A percentile compares a stretch with the other conserved stretches of the same genome.
These are phyloP conservation scores for Stagonosporopsis vannaccii DNA, from an alignment of 2,329 filamentous ascomycete genomes.

Conservation along the genomic window DNA sequence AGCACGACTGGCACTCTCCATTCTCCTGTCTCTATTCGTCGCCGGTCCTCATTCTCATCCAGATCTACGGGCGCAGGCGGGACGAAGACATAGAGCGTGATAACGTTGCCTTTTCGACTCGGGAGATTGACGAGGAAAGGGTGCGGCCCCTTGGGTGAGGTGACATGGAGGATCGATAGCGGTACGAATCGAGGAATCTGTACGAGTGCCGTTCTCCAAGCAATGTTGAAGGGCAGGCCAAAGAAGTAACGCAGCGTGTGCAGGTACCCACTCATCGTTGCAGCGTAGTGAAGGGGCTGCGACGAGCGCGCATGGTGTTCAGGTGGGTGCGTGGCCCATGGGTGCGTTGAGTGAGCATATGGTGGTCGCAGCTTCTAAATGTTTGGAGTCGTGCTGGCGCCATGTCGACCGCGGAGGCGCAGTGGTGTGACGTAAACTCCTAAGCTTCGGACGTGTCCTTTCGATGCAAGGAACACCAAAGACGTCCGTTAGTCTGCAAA, in stretches of 20 bases:
- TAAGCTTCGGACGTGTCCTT: background rate
- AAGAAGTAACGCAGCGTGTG: slow-evolving; percentile 47
- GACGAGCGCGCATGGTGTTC: slow-evolving; percentile 6
- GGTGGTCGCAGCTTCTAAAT: slow-evolving; percentile 16
- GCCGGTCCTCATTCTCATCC: slow-evolving; percentile 28
- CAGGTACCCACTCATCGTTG: slow-evolving; percentile 41
- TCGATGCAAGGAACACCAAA: background rate
- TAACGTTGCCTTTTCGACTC: slow-evolving; percentile 47
- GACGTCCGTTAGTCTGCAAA: background rate
- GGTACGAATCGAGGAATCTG: slow-evolving; percentile 50
- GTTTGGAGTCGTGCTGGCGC: slow-evolving; percentile 9
- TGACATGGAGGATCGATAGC: slow-evolving; percentile 47
- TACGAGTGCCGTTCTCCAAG: slow-evolving; percentile 49
- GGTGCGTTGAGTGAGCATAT: background rate
- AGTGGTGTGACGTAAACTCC: slow-evolving; percentile 6
- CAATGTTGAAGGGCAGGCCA: slow-evolving; percentile 44
- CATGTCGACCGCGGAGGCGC: slow-evolving; percentile 13
- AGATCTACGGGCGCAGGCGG: slow-evolving; percentile 46
- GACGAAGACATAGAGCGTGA: slow-evolving; percentile 53
- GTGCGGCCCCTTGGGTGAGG: slow-evolving; percentile 51
- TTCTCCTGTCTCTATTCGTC: slow-evolving; percentile 31
- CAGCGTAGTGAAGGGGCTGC: background rate
- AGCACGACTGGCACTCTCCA: slow-evolving; percentile 51
- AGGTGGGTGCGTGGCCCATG: slow-evolving; percentile 3
- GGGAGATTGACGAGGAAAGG: slow-evolving; percentile 52